A percentile compares a stretch with the other conserved stretches of the same genome.
These are phyloP conservation scores for Acacia acuminata DNA, from an alignment of 306 rosid genomes.

Conservation along the genomic window DNA sequence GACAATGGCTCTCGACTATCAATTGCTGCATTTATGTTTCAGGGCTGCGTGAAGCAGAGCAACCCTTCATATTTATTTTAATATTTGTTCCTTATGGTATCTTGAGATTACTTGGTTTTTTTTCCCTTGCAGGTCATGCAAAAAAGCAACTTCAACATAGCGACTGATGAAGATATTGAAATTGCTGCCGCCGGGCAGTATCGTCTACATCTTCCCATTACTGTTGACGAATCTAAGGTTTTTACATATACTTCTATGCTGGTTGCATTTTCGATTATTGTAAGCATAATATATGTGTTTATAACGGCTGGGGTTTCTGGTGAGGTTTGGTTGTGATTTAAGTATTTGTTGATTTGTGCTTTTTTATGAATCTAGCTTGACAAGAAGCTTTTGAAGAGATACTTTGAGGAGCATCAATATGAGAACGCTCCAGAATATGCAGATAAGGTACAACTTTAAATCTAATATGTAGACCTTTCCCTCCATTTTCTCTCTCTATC, in stretches of 20 bases:
- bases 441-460: slow-evolving; percentile 68
- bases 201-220: slow-evolving; percentile 93
- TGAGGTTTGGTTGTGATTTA: slow-evolving; percentile 38
- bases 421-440: slow-evolving; percentile 77
- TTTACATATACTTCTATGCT: slow-evolving; percentile 17
- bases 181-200: slow-evolving; percentile 89
- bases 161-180: slow-evolving; percentile 75
- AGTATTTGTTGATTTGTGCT: slow-evolving; percentile 28
- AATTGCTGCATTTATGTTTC: neutral
- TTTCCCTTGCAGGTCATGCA: slow-evolving; percentile 71
- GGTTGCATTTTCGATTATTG: neutral
- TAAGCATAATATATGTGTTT: slow-evolving; percentile 2
- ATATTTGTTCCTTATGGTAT: slow-evolving; percentile 8
- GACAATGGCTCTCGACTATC: neutral
- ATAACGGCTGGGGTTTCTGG: neutral
- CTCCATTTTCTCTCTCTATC: too few relatives aligned
- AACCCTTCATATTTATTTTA: neutral
- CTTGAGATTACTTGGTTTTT: neutral
- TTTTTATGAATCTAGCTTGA: slow-evolving; percentile 71
- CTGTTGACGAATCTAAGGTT: slow-evolving; percentile 92
- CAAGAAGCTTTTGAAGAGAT: slow-evolving; percentile 74
- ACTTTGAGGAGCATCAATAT: slow-evolving; percentile 60
- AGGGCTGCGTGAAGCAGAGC: slow-evolving; percentile 9
- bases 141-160: slow-evolving; percentile 90
- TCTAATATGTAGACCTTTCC: neutral